Evolutionary conservation across 2,329 filamentous ascomycete species (phyloP).

Genomic region (Coniochaeta sp.): DNA sequence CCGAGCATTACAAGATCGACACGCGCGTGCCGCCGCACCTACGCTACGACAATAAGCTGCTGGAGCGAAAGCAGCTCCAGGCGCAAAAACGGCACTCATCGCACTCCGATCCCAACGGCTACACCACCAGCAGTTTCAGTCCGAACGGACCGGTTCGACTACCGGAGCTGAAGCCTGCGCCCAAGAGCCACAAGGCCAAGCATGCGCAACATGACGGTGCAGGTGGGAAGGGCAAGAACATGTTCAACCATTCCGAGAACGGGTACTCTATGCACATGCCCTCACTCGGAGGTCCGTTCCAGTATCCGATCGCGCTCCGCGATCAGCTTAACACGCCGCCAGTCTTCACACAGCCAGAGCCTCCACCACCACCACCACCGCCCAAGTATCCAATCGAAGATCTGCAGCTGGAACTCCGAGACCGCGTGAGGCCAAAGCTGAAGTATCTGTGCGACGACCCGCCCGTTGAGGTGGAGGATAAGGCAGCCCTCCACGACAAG

Average conservation of each 20-base stretch:
- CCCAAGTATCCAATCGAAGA: conserved; percentile 97
- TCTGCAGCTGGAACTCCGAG: conserved; percentile 67
- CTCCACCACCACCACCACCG: conserved; percentile 38
- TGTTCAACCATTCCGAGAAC: conserved; percentile 25
- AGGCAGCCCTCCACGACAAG: conserved; percentile 42
- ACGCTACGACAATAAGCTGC: conserved; percentile 70
- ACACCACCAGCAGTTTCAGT: conserved; percentile 24
- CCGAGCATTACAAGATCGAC: conserved; percentile 76
- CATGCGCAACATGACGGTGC: conserved; percentile 22
- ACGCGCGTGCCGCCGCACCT: conserved; percentile 79
- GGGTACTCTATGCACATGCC: conserved; percentile 30
- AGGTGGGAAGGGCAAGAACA: conserved; percentile 27
- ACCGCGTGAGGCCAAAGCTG: conserved; percentile 63
- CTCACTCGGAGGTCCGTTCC: conserved; percentile 37
- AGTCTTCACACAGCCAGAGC: conserved; percentile 10
- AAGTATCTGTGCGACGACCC: conserved; percentile 69
- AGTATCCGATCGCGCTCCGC: conserved; percentile 35
- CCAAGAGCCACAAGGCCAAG: conserved; percentile 60
- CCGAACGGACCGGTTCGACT: conserved; percentile 47
- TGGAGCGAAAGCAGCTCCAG: conserved; percentile 67
- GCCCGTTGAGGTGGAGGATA: conserved; percentile 39
- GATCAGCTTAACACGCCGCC: conserved; percentile 33
- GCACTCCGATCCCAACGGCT: conserved; percentile 37
- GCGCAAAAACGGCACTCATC: conserved; percentile 57
- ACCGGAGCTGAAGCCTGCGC: conserved; percentile 66